Conservation (phyloP, 257 asterid genomes). For the Penstemon newberryi region DNA sequence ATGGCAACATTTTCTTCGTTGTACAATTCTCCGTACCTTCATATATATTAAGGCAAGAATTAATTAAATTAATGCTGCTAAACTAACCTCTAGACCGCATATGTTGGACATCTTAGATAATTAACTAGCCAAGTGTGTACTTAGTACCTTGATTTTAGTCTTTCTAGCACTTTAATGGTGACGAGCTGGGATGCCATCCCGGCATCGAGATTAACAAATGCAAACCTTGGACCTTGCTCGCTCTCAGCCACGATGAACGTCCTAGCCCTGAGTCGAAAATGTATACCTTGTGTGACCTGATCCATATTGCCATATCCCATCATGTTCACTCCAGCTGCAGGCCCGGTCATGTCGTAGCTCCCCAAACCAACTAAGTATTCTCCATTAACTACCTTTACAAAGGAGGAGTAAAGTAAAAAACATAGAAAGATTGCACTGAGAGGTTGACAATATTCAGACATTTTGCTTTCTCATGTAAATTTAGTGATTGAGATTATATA, state of each 20-base stretch:
- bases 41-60: background rate
- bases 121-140: background rate
- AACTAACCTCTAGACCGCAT: background rate
- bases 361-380: constrained; percentile 57
- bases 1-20: constrained; percentile 57
- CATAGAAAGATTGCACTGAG: background rate
- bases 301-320: constrained; percentile 65
- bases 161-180: constrained; percentile 52
- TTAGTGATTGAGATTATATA: background rate
- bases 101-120: background rate
- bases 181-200: constrained; percentile 74
- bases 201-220: constrained; percentile 61
- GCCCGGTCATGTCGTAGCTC: constrained; percentile 71
- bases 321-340: constrained; percentile 71
- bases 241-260: constrained; percentile 49
- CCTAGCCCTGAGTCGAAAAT: constrained; percentile 55
- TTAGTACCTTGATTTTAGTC: constrained; percentile 47
- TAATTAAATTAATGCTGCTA: background rate
- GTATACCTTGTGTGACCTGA: constrained; percentile 56
- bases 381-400: constrained; percentile 30
- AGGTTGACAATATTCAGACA: constrained; percentile 18
- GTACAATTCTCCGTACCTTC: constrained; percentile 58
- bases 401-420: background rate
- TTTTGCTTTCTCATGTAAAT: constrained; percentile 24
- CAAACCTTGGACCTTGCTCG: constrained; percentile 36